These are phyloP conservation scores for Mrakia blollopis DNA, from an alignment of 768 basidiomycete genomes.

Conservation along the genomic window DNA sequence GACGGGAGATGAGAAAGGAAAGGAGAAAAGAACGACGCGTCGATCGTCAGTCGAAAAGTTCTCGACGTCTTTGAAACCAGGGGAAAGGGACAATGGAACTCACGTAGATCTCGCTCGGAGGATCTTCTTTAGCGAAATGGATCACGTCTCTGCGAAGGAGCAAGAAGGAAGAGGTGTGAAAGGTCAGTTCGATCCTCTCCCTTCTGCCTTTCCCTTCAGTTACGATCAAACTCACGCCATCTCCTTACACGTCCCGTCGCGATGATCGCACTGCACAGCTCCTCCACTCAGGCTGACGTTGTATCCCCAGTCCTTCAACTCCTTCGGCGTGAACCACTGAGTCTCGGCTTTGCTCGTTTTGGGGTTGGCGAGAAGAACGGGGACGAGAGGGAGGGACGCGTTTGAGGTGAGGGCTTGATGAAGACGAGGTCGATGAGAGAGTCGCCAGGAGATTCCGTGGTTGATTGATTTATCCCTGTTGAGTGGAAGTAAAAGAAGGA, in stretches of 20 bases:
- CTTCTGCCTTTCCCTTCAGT: too few species aligned
- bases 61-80: neutral
- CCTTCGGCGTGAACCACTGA: neutral
- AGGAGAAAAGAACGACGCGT: neutral
- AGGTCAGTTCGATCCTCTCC: neutral
- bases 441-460: conserved; percentile 31
- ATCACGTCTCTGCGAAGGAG: neutral
- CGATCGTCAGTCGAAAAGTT: neutral
- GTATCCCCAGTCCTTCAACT: conserved; percentile 23
- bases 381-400: neutral
- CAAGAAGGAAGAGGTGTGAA: neutral
- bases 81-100: neutral
- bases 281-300: conserved; percentile 22
- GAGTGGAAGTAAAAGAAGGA: neutral
- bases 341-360: conserved; percentile 12
- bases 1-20: neutral
- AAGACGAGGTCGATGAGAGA: conserved; percentile 24
- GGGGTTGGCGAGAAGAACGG: conserved; percentile 21
- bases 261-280: conserved; percentile 26
- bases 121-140: conserved; percentile 2
- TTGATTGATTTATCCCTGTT: neutral
- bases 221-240: conserved; percentile 11
- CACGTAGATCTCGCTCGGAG: neutral
- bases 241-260: conserved; percentile 30
- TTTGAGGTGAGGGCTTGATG: conserved; percentile 19